Conservation (phyloP, 2,329 filamentous ascomycete species). For the Orbilia blumenaviensis region DNA sequence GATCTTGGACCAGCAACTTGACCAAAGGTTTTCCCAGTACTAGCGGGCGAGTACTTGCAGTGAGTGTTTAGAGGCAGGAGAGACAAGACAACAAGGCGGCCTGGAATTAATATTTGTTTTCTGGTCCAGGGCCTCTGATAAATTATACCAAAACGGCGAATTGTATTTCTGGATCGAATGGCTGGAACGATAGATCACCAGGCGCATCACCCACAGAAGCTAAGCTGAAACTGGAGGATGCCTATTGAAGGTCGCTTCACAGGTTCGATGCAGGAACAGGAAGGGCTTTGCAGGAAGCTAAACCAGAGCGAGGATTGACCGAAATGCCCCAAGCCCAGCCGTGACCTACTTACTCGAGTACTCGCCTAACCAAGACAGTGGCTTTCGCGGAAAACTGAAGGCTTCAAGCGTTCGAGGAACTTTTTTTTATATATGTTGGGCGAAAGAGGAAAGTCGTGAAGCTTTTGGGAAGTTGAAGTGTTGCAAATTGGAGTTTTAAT, state of each 20-base stretch:
- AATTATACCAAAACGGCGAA: constrained; percentile 28
- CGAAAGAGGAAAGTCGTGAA: constrained; percentile 52
- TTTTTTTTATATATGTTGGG: constrained; percentile 32
- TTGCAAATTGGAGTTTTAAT: constrained; percentile 52
- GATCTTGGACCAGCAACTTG: constrained; percentile 7
- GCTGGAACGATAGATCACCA: constrained; percentile 5
- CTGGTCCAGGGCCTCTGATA: neutral
- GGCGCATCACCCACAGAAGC: constrained; percentile 18
- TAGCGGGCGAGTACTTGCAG: neutral
- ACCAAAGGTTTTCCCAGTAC: neutral
- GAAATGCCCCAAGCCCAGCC: constrained; percentile 27
- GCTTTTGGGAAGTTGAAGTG: constrained; percentile 47
- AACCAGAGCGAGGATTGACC: constrained; percentile 38
- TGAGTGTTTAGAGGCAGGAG: neutral
- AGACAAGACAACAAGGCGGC: constrained; percentile 13
- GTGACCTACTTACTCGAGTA: constrained; percentile 23
- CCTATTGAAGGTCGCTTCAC: constrained; percentile 37
- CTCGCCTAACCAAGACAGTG: constrained; percentile 51
- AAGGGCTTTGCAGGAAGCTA: constrained; percentile 31
- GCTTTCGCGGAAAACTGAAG: constrained; percentile 22
- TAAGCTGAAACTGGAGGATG: constrained; percentile 46
- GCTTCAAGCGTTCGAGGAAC: constrained; percentile 24
- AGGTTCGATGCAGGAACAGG: constrained; percentile 43
- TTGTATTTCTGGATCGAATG: constrained; percentile 27
- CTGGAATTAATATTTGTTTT: constrained; percentile 22